These are phyloP conservation scores for Amorphotheca resinae DNA, from an alignment of 495 filamentous ascomycete species.

Conservation along the genomic window DNA sequence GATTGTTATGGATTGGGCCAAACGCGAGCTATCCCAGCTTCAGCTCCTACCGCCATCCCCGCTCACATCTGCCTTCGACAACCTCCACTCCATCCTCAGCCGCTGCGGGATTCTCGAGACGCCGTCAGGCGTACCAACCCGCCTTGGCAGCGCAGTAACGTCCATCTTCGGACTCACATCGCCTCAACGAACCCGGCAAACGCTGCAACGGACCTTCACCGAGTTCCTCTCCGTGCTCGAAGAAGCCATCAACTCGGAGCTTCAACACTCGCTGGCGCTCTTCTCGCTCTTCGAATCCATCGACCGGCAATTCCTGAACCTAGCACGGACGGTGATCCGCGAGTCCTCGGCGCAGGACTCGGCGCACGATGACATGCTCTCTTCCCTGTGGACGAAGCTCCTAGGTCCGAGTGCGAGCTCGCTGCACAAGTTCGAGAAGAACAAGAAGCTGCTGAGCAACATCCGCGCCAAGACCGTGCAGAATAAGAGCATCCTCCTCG, in stretches of 20 bases:
- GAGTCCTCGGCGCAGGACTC: constrained; percentile 70
- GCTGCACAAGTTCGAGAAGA: constrained; percentile 79
- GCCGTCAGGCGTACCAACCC: constrained; percentile 46
- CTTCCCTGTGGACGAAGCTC: constrained; percentile 72
- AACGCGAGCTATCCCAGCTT: constrained; percentile 55
- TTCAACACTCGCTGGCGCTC: constrained; percentile 60
- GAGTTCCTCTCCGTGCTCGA: constrained; percentile 81
- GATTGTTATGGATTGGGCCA: constrained; percentile 90
- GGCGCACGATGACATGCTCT: constrained; percentile 65
- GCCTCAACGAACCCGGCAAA: constrained; percentile 63
- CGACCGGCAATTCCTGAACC: constrained; percentile 76
- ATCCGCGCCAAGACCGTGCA: constrained; percentile 69
- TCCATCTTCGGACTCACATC: constrained; percentile 66
- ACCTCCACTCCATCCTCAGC: constrained; percentile 64
- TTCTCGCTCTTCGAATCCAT: constrained; percentile 79
- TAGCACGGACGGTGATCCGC: constrained; percentile 73
- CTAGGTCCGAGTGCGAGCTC: constrained; percentile 57
- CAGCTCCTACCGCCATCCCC: constrained; percentile 38
- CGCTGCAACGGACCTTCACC: constrained; percentile 74
- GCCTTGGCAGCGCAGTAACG: constrained; percentile 49
- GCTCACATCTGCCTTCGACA: constrained; percentile 55
- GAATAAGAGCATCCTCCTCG: constrained; percentile 74
- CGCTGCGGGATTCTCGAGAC: constrained; percentile 58
- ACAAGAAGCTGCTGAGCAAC: constrained; percentile 58
- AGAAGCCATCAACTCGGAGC: constrained; percentile 72